phyloP scores from a whole-genome alignment of 768 basidiomycete genomes.

The Phlebiopsis flavidoalba region DNA sequence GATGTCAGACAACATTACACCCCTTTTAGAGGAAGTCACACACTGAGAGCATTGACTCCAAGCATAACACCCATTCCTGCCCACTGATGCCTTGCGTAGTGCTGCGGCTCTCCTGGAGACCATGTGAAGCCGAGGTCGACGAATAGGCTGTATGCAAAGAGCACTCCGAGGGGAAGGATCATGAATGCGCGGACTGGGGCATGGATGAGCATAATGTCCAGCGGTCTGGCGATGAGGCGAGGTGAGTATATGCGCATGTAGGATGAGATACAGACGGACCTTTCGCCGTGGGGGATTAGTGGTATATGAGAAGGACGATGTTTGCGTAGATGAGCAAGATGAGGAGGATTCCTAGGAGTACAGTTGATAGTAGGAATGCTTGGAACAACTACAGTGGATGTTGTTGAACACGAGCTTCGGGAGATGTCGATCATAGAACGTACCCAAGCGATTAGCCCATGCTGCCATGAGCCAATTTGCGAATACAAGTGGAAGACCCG shows the following conservation, averaged over 20 bases:
- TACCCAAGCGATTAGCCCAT: conserved; percentile 80
- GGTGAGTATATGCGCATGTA: neutral
- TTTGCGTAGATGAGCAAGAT: conserved; percentile 77
- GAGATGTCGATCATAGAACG: conserved; percentile 12
- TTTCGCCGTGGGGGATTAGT: conserved; percentile 45
- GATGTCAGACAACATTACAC: neutral
- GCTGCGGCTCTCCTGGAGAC: conserved; percentile 43
- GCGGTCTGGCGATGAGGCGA: conserved; percentile 36
- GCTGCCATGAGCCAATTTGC: conserved; percentile 77
- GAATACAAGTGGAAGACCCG: conserved; percentile 68
- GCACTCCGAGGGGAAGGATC: conserved; percentile 43
- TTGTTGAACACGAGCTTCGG: neutral
- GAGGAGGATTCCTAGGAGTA: conserved; percentile 67
- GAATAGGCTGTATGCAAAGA: conserved; percentile 63
- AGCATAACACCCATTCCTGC: conserved; percentile 68
- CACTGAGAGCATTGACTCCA: conserved; percentile 46
- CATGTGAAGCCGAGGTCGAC: conserved; percentile 66
- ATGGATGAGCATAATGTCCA: conserved; percentile 83
- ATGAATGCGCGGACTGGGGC: conserved; percentile 76
- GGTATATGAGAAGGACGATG: conserved; percentile 70
- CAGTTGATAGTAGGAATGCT: conserved; percentile 71
- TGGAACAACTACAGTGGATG: conserved; percentile 48
- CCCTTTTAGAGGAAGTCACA: neutral
- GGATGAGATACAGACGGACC: conserved; percentile 7
- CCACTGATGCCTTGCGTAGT: conserved; percentile 61